Percentiles rank a stretch among this genome's conserved stretches.
Conservation (phyloP, 2,329 filamentous ascomycete species). For the Aschersonia sp. region DNA sequence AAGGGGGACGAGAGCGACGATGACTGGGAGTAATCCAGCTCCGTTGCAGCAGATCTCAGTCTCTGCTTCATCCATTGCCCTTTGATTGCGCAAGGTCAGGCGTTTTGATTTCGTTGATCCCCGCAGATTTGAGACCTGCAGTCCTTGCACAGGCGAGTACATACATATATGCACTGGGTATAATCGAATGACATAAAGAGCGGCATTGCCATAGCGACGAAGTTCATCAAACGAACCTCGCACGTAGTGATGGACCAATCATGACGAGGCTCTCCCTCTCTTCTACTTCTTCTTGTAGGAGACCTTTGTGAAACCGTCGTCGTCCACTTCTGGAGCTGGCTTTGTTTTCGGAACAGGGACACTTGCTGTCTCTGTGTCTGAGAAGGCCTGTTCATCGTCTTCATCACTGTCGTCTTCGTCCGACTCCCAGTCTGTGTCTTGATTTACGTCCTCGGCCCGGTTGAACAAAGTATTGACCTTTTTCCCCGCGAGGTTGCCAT, state of each 20-base stretch:
- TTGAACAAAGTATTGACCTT: conserved; percentile 39
- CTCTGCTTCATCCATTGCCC: no score
- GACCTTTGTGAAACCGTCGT: conserved; percentile 70
- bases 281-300: conserved; percentile 50
- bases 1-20: conserved; percentile 29
- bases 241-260: no score
- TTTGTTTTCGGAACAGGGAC: conserved; percentile 52
- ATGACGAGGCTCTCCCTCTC: no score
- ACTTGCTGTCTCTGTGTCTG: conserved; percentile 54
- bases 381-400: conserved; percentile 35
- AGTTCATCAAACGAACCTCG: neutral
- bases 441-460: conserved; percentile 38
- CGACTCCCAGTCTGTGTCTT: conserved; percentile 47
- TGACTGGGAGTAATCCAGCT: conserved; percentile 7
- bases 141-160: neutral
- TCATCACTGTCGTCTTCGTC: conserved; percentile 47
- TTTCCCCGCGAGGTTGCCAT: conserved; percentile 45
- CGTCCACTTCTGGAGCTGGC: conserved; percentile 57
- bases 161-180: conserved; percentile 11
- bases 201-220: neutral
- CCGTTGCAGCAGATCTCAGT: neutral
- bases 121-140: conserved; percentile 2
- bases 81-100: conserved; percentile 7
- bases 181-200: conserved; percentile 7
- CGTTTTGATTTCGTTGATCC: conserved; percentile 15